Base-by-base conservation (phyloP, 345 rosid species). In the Laguncularia racemosa region DNA sequence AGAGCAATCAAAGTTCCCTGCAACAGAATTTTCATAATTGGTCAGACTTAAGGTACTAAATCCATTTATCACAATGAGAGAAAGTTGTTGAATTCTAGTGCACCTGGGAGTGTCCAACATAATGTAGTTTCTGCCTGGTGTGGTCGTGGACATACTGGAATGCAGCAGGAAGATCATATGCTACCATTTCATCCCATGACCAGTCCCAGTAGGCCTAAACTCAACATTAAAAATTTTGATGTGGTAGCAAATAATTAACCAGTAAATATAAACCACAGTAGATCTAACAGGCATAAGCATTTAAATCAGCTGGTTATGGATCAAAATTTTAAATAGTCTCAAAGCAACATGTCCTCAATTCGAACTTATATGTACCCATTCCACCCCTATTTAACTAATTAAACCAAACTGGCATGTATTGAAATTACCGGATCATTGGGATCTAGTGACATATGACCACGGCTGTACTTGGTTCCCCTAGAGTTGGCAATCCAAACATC, bases 1-100 rank as follows among this genome's bases (percentile, higher is more conserved):
- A 85, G 16, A 59, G 79, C 82, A 16, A 62, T 68, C 75, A 82
- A 46, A 49, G 85, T 79, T 16, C 87, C 87, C 87, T 76, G 40
- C 2, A 59, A 14, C 18, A 44, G 26, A 19, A 57, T 14, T 57
- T 50, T 57, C 49, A 33, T 16, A 17, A n/a, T 13, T 14, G 10
- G 26, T 21, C 18, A 17, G 0, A 23, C 50, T 21, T 44, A 18
- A 16, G 14, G 28, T 26, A 33, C 57, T 26, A 33, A 15, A 19
- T 21, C 43, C 3, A 57, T 46, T 45, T 7, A 6, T 33, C 40
- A 6, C 11, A 33, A 33, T 9, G 40, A 44, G 19, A 10, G 13
- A 47, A 48, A 63, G 47, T 46, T 14, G 2, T 19, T 16, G 13
- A 44, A 44, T 3, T 16, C 33, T 52, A 56, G 20, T 8, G 67